A percentile compares a stretch with the other conserved stretches of the same genome.
Evolutionary conservation across 1,284 basidiomycete genomes (phyloP).

Genomic region (Pyrrhoderma lamaoense): DNA sequence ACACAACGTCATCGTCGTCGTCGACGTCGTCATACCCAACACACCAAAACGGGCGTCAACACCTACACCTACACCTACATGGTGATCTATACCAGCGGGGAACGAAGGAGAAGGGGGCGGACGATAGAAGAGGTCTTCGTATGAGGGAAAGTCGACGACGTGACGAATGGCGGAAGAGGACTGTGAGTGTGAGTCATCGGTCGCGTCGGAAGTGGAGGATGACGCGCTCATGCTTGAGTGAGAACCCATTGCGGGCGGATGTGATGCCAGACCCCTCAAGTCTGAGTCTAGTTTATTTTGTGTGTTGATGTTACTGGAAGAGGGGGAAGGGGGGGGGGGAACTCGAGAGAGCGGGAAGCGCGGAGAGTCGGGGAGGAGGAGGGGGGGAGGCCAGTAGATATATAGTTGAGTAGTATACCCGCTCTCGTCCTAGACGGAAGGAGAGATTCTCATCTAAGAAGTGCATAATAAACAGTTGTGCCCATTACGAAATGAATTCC

Average conservation of each 20-base stretch:
- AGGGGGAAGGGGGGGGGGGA: not conserved
- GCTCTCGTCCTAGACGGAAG: too few relatives aligned
- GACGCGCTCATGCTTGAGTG: constrained; percentile 1
- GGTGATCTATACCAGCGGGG: not conserved
- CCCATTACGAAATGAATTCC: too few relatives aligned
- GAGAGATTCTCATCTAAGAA: too few relatives aligned
- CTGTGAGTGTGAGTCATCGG: constrained; percentile 2
- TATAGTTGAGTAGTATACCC: too few relatives aligned
- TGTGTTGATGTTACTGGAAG: not conserved
- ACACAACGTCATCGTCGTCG: not conserved
- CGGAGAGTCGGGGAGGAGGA: not conserved
- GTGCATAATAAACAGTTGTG: too few relatives aligned
- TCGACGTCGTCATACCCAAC: not conserved
- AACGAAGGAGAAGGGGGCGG: constrained; percentile 3
- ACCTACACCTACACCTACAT: too few relatives aligned
- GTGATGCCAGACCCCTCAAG: not conserved
- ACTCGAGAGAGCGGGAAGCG: not conserved
- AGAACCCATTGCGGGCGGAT: constrained; percentile 1
- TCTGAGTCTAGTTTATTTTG: too few relatives aligned
- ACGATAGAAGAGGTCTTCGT: constrained; percentile 17
- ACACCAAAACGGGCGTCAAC: not conserved
- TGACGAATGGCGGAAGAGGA: constrained; percentile 2
- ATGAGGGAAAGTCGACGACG: constrained; percentile 9
- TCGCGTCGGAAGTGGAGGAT: not conserved
- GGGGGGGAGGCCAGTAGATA: not conserved